These are phyloP conservation scores for Phialophora tarda DNA, from an alignment of 2,329 filamentous ascomycete species.

Conservation along the genomic window DNA sequence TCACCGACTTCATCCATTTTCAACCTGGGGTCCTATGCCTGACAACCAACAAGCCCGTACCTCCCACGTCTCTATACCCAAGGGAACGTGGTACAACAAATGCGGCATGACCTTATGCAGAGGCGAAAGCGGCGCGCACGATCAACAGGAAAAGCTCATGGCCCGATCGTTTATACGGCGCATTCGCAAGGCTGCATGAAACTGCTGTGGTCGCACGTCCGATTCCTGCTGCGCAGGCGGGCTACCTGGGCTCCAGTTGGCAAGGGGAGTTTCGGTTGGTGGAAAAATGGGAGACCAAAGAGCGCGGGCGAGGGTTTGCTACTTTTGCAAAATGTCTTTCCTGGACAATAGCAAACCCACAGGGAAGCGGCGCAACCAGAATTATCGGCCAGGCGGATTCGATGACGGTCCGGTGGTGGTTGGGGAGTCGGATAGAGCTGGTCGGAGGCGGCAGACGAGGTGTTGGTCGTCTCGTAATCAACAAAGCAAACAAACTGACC, in stretches of 20 bases:
- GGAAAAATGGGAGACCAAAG: constrained; percentile 26
- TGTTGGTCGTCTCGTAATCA: constrained; percentile 21
- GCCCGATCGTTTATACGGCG: constrained; percentile 28
- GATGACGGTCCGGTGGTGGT: constrained; percentile 13
- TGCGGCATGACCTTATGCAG: constrained; percentile 35
- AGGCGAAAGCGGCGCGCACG: constrained; percentile 20
- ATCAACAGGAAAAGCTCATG: constrained; percentile 35
- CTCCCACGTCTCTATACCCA: constrained; percentile 37
- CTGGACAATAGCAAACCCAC: constrained; percentile 23
- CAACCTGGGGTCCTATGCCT: constrained; percentile 28
- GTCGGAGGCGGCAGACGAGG: background rate
- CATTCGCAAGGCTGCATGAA: constrained; percentile 30
- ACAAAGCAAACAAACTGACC: constrained; percentile 32
- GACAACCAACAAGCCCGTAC: constrained; percentile 29
- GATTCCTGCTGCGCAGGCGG: constrained; percentile 8
- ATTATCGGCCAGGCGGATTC: constrained; percentile 18
- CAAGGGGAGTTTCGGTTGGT: constrained; percentile 22
- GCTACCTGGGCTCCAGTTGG: constrained; percentile 23
- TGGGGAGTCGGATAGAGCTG: constrained; percentile 7
- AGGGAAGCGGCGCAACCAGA: constrained; percentile 29
- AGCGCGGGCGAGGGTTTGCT: constrained; percentile 22
- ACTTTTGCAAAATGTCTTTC: constrained; percentile 12
- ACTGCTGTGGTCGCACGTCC: constrained; percentile 30
- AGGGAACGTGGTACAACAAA: constrained; percentile 34
- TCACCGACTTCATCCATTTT: constrained; percentile 38